Base-by-base conservation (phyloP, 192 early-diverging fungal species). In the Gryganskiella cystojenkinii region DNA sequence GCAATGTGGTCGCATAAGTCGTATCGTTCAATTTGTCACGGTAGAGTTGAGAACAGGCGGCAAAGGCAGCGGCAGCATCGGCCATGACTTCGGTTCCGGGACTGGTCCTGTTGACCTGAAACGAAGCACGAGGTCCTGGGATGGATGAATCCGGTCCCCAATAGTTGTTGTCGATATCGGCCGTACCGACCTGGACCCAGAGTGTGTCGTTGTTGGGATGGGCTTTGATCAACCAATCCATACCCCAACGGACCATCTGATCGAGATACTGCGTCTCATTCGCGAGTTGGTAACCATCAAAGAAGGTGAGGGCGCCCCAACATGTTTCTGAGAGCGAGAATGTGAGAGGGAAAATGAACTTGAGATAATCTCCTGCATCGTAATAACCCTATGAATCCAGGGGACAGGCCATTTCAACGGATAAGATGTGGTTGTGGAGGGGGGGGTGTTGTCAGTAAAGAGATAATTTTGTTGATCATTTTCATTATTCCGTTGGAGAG, bases 301-400 rank as follows among this genome's bases (percentile, higher is more conserved):
- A 87, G 67, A 76, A 89, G 61, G 85, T 82, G 37, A 87, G 37
- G 27, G 67, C 88, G 19, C 88, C 88, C 86, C 87, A 89, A 20
- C 84, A 66, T 7, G 84, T 57, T 37, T 82, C 62, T 19, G 84
- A 46, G 51, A 89, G 34, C 7, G 83, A 60, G 30, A 87, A 81
- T 0, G 86, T 82, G 45, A 90, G 56, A 34, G 88, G 88, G n/a
- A 87, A 81, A n/a, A 84, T 84, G 51, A 90, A 90, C 64, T 89
- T 90, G 30, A 90, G 34, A 45, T 88, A 86, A 61, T 90, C 88
- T 24, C 87, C 83, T 15, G 83, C 83, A 61, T 85, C 83, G 61
- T 70, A 85, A 52, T 83, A 85, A 3, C 83, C 82, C 70, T 80
- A 59, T 25, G 8, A 8, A 45, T 40, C 1, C 17, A 11, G 58